phyloP scores from a whole-genome alignment of 495 filamentous ascomycete genomes.

The Aspergillus bertholletiae region DNA sequence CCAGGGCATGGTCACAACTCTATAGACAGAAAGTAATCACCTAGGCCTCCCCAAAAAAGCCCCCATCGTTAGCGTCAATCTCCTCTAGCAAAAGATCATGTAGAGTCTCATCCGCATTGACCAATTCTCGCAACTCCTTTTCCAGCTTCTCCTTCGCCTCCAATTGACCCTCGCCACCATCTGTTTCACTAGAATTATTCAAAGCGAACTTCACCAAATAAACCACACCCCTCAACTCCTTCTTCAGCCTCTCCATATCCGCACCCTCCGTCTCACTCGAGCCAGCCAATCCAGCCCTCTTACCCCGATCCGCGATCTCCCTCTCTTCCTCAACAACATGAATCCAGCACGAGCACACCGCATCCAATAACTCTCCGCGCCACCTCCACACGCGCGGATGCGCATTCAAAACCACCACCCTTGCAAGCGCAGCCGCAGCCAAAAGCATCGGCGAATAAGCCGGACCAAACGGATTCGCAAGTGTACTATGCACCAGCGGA shows the following conservation, averaged over 20 bases:
- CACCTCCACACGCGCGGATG: conserved; percentile 69
- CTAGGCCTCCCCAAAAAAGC: conserved; percentile 4
- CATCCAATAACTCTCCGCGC: conserved; percentile 66
- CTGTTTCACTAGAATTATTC: conserved; percentile 21
- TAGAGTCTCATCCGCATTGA: conserved; percentile 34
- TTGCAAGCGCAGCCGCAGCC: conserved; percentile 49
- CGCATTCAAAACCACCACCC: conserved; percentile 59
- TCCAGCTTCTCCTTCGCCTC: conserved; percentile 24
- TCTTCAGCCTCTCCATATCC: conserved; percentile 31
- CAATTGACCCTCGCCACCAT: conserved; percentile 16
- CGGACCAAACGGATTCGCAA: conserved; percentile 68
- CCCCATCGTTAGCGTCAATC: conserved; percentile 13
- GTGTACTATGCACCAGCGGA: conserved; percentile 60
- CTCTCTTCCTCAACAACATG: conserved; percentile 46
- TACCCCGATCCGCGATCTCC: conserved; percentile 12
- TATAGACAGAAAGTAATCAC: too few species aligned
- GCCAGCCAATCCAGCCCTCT: not conserved
- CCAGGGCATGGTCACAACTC: too few species aligned
- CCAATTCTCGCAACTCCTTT: conserved; percentile 31
- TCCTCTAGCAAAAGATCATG: conserved; percentile 24
- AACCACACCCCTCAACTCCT: conserved; percentile 43
- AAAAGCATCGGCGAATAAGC: conserved; percentile 52
- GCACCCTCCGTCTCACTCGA: not conserved
- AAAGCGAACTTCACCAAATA: conserved; percentile 34
- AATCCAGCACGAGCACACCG: conserved; percentile 63